Base-by-base conservation (phyloP, 257 asterid species). In the Jacaranda copaia region DNA sequence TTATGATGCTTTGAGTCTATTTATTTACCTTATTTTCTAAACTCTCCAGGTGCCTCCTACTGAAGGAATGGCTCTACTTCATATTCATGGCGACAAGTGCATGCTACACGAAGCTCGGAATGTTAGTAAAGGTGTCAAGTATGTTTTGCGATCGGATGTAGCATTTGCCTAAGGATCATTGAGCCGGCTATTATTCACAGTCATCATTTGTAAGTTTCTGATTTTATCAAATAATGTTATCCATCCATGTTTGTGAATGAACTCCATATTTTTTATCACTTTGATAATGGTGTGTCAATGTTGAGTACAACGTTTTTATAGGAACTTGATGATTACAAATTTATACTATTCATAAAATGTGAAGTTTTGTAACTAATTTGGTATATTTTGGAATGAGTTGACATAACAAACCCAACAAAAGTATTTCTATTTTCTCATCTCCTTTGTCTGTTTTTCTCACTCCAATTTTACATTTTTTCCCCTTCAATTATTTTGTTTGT, bases 41-140 rank as follows among this genome's bases (percentile, higher is more conserved):
- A 40, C 53, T 67, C 1, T 72, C 68, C 70, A 95, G 98, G 98
- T 95, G 66, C 83, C 96, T 75, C 98, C 98, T 4, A 75, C 87
- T 25, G 95, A 88, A 90, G 98, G 98, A 40, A 90, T 89, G 99
- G 97, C 98, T 68, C 88, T 93, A 46, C 84, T 93, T 77, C 98
- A 93, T 85, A 83, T 96, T 77, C 99, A 90, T 73, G 99, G 99
- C n/a, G 89, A 87, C 48, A 93, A 87, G 81, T 91, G 98, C 84
- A 89, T 90, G 97, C 79, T 96, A 81, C 99, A 96, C 66, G 97
- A 89, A 84, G 98, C 97, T 53, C 89, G 96, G 59, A 89, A 77
- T 42, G 98, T 96, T 57, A 83, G 70, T 25, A 91, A 91, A 78
- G 99, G 98, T 32, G 78, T 92, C 81, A 96, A 96, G 85, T 96